phyloP scores from a whole-genome alignment of 2,329 filamentous ascomycete species.

The Microsporum ferrugineum region DNA sequence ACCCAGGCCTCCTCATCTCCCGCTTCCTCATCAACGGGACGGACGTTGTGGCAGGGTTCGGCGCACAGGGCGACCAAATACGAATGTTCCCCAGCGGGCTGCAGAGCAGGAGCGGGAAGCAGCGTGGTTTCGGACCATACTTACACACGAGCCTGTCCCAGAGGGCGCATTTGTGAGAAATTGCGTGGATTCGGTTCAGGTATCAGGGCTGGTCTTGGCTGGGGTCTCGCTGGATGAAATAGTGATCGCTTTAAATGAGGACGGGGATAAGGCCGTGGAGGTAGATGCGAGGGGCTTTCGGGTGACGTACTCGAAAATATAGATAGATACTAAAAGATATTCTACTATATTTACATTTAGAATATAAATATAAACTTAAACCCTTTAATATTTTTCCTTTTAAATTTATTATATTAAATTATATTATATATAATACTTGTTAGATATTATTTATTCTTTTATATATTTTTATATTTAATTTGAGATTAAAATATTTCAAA shows the following conservation, averaged over 20 bases:
- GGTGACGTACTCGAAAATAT: background rate
- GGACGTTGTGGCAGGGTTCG: slow-evolving; percentile 13
- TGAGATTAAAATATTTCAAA: too few relatives aligned
- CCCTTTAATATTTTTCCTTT: too few relatives aligned
- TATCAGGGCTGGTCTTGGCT: background rate
- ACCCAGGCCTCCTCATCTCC: slow-evolving; percentile 10
- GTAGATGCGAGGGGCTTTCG: background rate
- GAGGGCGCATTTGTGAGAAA: background rate
- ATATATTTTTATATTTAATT: too few relatives aligned
- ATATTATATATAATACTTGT: too few relatives aligned
- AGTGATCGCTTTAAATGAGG: background rate
- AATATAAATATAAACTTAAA: too few relatives aligned
- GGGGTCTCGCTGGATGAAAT: background rate
- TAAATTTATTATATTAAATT: too few relatives aligned
- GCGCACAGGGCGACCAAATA: background rate
- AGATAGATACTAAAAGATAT: too few relatives aligned
- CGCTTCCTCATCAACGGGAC: slow-evolving; percentile 15
- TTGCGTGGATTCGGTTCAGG: background rate
- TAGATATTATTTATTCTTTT: too few relatives aligned
- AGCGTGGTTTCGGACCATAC: background rate
- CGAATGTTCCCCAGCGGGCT: background rate
- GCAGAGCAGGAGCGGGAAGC: background rate
- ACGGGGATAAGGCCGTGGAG: background rate
- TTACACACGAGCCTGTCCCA: background rate
- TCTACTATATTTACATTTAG: too few relatives aligned